Base-by-base conservation (phyloP, 2,329 filamentous ascomycete genomes). In the Colletotrichum agaves region DNA sequence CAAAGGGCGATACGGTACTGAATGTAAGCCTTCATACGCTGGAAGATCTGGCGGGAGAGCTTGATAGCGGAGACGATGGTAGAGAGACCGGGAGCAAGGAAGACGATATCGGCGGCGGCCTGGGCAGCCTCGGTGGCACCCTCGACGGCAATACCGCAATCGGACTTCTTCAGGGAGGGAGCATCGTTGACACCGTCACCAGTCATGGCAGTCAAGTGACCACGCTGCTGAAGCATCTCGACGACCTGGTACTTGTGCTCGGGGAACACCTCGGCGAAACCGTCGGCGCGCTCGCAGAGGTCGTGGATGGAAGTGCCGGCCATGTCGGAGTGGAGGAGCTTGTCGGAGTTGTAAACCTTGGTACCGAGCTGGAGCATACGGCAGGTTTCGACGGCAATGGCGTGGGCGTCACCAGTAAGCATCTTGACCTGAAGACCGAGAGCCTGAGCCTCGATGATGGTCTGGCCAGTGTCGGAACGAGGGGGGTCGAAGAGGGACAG, bases 401-500 rank as follows among this genome's bases (percentile, higher is more conserved):
- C 90, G 74, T 93, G 91, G 71, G 91, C 91, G 77, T 93, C 91
- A 87, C 91, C 91, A 82, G 91, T 93, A 79, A 93, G 83, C 91
- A 93, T 93, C 88, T 93, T 93, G 73, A 93, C 91, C 72, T 87
- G 88, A 37, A 93, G 90, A 84, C 91, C 91, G 65, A 93, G 89
- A 78, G 90, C 87, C 79, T 92, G 89, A 71, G 91, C 90, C 82
- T 93, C 90, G 75, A 91, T 83, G 75, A 93, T 93, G 72, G 91
- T 93, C 82, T 92, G 90, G 72, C 91, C 91, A 70, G 91, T 93
- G 78, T 93, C 91, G 75, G 92, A 90, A 84, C 91, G 90, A 70
- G 91, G 91, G 76, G 91, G 91, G 78, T 93, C 91, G 82, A 93
- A 93, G 88, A 93, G 92, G 75, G 91, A 91, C 78, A 93, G 85